Percentiles rank a stretch among this genome's conserved stretches.
These are phyloP conservation scores for Termitomyces titanicus DNA, from an alignment of 768 basidiomycete species.

Conservation along the genomic window DNA sequence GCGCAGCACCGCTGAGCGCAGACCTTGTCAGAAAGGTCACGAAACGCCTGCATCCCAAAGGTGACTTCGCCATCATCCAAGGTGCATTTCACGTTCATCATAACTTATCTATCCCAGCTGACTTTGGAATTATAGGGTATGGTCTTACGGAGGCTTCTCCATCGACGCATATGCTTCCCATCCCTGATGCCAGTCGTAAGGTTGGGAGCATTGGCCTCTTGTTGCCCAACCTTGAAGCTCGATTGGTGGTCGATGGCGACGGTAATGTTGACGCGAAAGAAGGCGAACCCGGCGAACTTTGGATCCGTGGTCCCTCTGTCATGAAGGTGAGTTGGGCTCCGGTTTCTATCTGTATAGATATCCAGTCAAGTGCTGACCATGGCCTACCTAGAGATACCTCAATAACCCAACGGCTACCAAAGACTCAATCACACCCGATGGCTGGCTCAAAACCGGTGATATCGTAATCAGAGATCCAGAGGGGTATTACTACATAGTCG, in stretches of 20 bases:
- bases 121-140: constrained; percentile 42
- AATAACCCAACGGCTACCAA: constrained; percentile 69
- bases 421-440: constrained; percentile 63
- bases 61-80: constrained; percentile 31
- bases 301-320: constrained; percentile 72
- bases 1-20: constrained; percentile 77
- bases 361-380: not conserved
- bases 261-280: constrained; percentile 45
- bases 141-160: constrained; percentile 86
- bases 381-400: constrained; percentile 57
- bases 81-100: not conserved
- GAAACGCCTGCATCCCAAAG: constrained; percentile 32
- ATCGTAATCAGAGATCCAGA: constrained; percentile 63
- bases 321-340: constrained; percentile 57
- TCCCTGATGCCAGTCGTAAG: constrained; percentile 39
- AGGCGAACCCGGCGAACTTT: constrained; percentile 74
- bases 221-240: constrained; percentile 72
- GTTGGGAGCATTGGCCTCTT: constrained; percentile 67
- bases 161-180: constrained; percentile 54
- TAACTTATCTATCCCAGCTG: too few species aligned
- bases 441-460: constrained; percentile 92
- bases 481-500: constrained; percentile 74
- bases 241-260: constrained; percentile 63
- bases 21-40: constrained; percentile 52
- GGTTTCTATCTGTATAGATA: not conserved